These are phyloP conservation scores for Termitomyces sp. DNA, from an alignment of 1,284 basidiomycete genomes.

Conservation along the genomic window DNA sequence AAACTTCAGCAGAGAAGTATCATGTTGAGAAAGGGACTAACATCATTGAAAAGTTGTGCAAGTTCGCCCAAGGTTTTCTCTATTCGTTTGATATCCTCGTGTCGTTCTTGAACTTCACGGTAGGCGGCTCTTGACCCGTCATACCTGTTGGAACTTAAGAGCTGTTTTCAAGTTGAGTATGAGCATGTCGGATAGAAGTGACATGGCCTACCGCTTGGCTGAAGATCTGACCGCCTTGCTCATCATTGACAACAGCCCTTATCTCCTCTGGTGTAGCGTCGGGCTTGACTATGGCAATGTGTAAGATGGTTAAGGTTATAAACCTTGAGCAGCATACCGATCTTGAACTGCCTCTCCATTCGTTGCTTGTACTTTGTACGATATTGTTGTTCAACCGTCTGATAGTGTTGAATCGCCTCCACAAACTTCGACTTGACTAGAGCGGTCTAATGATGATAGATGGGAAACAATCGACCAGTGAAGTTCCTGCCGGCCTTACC, in stretches of 20 bases:
- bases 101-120: slow-evolving; percentile 93
- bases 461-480: background rate
- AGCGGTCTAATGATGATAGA: slow-evolving; percentile 45
- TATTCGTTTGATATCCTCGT: slow-evolving; percentile 94
- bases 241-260: slow-evolving; percentile 80
- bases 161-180: slow-evolving; percentile 35
- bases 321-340: slow-evolving; percentile 47
- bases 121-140: slow-evolving; percentile 90
- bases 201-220: slow-evolving; percentile 75
- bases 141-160: slow-evolving; percentile 88
- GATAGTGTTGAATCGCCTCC: slow-evolving; percentile 82
- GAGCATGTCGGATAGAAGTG: background rate
- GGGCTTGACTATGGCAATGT: slow-evolving; percentile 69
- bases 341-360: slow-evolving; percentile 95
- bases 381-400: slow-evolving; percentile 90
- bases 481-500: slow-evolving; percentile 32
- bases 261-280: slow-evolving; percentile 93
- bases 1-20: background rate
- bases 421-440: slow-evolving; percentile 79
- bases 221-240: slow-evolving; percentile 87
- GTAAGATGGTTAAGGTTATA: background rate
- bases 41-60: slow-evolving; percentile 94
- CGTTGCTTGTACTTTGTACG: slow-evolving; percentile 92
- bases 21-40: slow-evolving; percentile 27
- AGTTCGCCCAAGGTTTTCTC: slow-evolving; percentile 91